phyloP scores from a whole-genome alignment of 2,329 filamentous ascomycete genomes.

The Diplodia seriata region DNA sequence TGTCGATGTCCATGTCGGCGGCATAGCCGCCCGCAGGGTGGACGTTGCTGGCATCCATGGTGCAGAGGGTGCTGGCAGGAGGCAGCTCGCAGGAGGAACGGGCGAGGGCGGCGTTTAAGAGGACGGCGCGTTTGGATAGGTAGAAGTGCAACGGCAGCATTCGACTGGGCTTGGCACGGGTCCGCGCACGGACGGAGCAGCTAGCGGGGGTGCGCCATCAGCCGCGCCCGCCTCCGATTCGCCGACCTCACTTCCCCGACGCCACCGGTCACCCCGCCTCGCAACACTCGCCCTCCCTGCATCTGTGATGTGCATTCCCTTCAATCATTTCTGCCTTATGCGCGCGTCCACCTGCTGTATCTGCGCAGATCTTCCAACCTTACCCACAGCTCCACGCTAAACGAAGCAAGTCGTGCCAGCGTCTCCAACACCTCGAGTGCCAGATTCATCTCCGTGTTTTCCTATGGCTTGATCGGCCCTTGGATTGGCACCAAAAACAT shows the following conservation, averaged over 20 bases:
- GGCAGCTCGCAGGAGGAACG: not conserved
- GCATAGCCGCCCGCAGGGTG: conserved; percentile 20
- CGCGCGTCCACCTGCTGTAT: conserved; percentile 3
- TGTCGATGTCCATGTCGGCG: conserved; percentile 42
- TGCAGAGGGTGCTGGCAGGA: not conserved
- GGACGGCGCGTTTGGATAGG: not conserved
- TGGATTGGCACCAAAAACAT: not conserved
- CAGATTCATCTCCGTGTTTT: conserved; percentile 25
- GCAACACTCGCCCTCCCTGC: not conserved
- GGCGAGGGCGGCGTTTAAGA: conserved; percentile 21
- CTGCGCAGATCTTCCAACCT: not conserved
- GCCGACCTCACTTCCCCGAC: conserved; percentile 5
- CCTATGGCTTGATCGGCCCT: conserved; percentile 23
- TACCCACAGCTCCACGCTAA: conserved; percentile 4
- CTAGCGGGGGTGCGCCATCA: conserved; percentile 11
- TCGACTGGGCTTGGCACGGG: conserved; percentile 7
- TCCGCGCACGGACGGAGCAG: not conserved
- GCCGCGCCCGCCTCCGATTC: conserved; percentile 10
- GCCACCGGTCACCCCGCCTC: not conserved
- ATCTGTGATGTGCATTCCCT: conserved; percentile 7
- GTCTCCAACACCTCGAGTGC: conserved; percentile 22
- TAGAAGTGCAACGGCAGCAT: conserved; percentile 13
- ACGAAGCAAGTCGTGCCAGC: conserved; percentile 22
- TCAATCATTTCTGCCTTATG: conserved; percentile 5
- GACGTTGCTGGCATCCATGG: conserved; percentile 30